Percentiles rank a stretch among this genome's conserved stretches.
Conservation (phyloP, 2,329 filamentous ascomycete genomes). For the Ceratocystiopsis minuta region DNA sequence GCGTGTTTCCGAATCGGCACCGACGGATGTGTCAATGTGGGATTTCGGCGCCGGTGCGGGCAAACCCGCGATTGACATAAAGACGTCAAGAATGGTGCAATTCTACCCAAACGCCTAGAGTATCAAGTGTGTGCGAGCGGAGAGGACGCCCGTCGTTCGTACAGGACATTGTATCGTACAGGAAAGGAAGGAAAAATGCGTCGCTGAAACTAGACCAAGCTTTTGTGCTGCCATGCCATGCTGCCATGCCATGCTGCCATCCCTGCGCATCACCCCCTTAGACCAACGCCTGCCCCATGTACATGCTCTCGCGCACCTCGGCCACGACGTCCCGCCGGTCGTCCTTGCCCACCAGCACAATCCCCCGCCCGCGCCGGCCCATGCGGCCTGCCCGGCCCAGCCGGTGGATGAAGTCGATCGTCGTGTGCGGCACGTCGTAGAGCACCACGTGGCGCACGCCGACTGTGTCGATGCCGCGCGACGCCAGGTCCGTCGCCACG, state of each 20-base stretch:
- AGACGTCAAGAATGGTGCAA: no score
- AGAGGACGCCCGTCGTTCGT: background rate
- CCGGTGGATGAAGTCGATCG: constrained; percentile 95
- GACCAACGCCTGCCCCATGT: constrained; percentile 60
- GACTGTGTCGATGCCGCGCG: constrained; percentile 83
- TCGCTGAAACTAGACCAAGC: no score
- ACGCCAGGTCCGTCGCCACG: constrained; percentile 85
- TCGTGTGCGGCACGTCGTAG: constrained; percentile 95
- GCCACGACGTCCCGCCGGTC: constrained; percentile 80
- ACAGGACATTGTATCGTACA: no score
- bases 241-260: no score
- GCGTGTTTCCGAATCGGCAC: constrained; percentile 1
- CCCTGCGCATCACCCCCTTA: no score
- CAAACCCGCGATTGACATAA: no score
- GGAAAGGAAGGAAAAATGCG: background rate
- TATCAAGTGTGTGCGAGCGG: no score
- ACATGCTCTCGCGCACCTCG: constrained; percentile 84
- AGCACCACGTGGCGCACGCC: constrained; percentile 81
- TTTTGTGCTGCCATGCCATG: no score
- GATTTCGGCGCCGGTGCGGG: no score
- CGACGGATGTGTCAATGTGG: background rate
- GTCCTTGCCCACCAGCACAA: constrained; percentile 77
- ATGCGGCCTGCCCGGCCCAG: constrained; percentile 83
- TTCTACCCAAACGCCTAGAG: no score
- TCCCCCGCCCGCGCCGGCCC: constrained; percentile 72